Evolutionary conservation across 2,329 filamentous ascomycete genomes (phyloP).

Genomic region (Hawksworthiomyces lignivorus): DNA sequence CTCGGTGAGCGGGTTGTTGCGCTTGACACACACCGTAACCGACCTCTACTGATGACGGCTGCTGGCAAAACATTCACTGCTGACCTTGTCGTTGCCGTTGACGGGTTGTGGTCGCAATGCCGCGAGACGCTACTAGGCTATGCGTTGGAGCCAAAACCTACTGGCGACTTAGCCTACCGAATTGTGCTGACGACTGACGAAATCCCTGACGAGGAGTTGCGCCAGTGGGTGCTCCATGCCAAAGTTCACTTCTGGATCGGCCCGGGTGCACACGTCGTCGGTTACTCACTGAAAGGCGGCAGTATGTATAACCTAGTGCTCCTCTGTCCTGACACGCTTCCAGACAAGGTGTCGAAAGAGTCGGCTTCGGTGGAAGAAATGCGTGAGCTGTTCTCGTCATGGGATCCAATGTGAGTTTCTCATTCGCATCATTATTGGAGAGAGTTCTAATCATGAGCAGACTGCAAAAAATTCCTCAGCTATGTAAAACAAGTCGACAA

Average conservation of each 20-base stretch:
- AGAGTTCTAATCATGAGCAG: not conserved
- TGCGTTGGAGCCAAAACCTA: slow-evolving; percentile 18
- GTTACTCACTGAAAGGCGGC: slow-evolving; percentile 22
- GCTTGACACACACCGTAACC: too few species aligned
- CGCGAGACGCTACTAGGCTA: slow-evolving; percentile 15
- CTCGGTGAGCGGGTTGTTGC: too few species aligned
- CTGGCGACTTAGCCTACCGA: slow-evolving; percentile 26
- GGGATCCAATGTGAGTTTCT: slow-evolving; percentile 21
- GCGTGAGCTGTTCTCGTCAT: slow-evolving; percentile 23
- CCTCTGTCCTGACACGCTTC: slow-evolving; percentile 15
- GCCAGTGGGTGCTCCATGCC: slow-evolving; percentile 19
- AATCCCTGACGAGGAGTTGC: slow-evolving; percentile 18
- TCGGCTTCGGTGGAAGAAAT: slow-evolving; percentile 24
- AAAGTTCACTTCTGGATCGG: slow-evolving; percentile 24
- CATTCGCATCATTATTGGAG: too few species aligned
- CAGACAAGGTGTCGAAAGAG: slow-evolving; percentile 15
- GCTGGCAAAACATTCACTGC: slow-evolving; percentile 7
- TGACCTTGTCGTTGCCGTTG: slow-evolving; percentile 18
- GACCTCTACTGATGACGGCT: slow-evolving; percentile 18
- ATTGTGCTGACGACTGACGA: slow-evolving; percentile 21
- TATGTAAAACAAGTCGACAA: slow-evolving; percentile 19
- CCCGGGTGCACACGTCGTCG: slow-evolving; percentile 23
- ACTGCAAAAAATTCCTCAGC: slow-evolving; percentile 28
- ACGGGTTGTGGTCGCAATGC: slow-evolving; percentile 20
- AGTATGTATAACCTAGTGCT: slow-evolving; percentile 24